A percentile compares a stretch with the other conserved stretches of the same genome.
Conservation (phyloP, 225 moss, liverwort and hornwort species). For the Marchantia paleacea region DNA sequence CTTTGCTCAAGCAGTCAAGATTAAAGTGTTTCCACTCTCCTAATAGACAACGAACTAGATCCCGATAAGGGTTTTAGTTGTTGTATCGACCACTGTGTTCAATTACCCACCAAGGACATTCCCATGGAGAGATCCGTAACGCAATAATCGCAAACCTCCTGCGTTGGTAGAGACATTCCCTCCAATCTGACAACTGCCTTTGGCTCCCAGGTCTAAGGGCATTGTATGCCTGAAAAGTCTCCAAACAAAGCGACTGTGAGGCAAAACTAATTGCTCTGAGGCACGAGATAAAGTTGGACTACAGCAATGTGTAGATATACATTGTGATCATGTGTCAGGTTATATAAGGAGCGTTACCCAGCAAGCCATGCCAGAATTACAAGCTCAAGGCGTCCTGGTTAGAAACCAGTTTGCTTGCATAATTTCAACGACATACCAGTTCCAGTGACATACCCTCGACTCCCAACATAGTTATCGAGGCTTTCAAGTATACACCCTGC, state of each 20-base stretch:
- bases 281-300: background rate
- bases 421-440: conserved; percentile 16
- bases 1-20: background rate
- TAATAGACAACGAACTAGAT: background rate
- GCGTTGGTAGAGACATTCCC: conserved; percentile 98
- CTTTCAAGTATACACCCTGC: conserved; percentile 97
- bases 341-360: background rate
- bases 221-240: conserved; percentile 64
- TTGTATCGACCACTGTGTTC: background rate
- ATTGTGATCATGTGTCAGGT: background rate
- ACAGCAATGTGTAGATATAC: background rate
- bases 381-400: background rate
- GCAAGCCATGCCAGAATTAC: background rate
- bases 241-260: background rate
- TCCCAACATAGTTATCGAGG: conserved; percentile 68
- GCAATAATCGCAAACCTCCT: conserved; percentile 83
- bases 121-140: conserved; percentile 95
- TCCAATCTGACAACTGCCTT: conserved; percentile 99
- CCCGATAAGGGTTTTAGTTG: background rate
- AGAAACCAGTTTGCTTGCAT: conserved; percentile 10
- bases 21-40: background rate
- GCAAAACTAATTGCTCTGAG: background rate
- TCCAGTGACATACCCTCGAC: conserved; percentile 55
- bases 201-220: conserved; percentile 97
- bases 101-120: conserved; percentile 67